Conservation (phyloP, 306 rosid genomes). For the Prunus mume region DNA sequence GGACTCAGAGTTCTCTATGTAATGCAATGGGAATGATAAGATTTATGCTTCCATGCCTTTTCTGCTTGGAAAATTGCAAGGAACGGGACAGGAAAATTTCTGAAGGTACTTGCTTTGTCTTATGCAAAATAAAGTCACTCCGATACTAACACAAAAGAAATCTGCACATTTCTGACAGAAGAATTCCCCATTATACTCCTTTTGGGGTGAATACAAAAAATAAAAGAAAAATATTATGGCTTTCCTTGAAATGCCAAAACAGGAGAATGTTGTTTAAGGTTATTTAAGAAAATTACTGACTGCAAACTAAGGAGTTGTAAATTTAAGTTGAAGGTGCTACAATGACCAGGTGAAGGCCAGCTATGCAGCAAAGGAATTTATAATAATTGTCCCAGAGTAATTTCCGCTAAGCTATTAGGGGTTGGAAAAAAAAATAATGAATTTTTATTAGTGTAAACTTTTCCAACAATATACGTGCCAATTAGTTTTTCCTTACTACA, state of each 20-base stretch:
- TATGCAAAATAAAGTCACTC: conserved; percentile 7
- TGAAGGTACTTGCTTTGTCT: conserved; percentile 22
- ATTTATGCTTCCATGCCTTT: conserved; percentile 15
- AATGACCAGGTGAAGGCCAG: neutral
- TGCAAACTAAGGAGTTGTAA: neutral
- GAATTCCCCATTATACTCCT: neutral
- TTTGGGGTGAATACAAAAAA: neutral
- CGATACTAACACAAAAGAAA: neutral
- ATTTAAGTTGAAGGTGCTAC: neutral
- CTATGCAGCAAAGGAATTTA: neutral
- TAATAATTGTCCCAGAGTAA: neutral
- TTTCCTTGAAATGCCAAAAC: neutral
- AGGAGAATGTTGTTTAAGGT: neutral
- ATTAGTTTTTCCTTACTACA: neutral
- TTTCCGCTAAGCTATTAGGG: neutral
- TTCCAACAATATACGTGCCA: neutral
- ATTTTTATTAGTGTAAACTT: neutral
- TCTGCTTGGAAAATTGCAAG: conserved; percentile 15
- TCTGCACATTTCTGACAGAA: neutral
- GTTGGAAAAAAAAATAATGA: neutral
- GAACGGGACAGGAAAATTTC: neutral
- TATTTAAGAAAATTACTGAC: neutral
- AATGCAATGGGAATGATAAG: conserved; percentile 13
- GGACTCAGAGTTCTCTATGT: conserved; percentile 10
- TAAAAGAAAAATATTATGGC: neutral